These are phyloP conservation scores for Scutellaria minor DNA, from an alignment of 257 asterid genomes.

Conservation along the genomic window DNA sequence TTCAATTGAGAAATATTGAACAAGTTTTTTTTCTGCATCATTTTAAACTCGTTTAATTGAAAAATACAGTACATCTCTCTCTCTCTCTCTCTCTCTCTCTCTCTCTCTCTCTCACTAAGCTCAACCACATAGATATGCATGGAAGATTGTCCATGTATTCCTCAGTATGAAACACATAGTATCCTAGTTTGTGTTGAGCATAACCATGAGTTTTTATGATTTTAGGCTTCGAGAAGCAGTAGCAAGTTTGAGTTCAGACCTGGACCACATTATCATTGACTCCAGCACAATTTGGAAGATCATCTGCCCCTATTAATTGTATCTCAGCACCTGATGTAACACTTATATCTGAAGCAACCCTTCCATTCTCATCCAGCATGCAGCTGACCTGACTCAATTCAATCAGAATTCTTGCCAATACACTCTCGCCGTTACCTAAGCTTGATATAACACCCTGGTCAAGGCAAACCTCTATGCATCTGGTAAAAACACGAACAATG, in stretches of 20 bases:
- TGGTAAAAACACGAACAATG: constrained; percentile 52
- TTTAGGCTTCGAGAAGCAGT: constrained; percentile 22
- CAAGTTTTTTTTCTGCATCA: constrained; percentile 26
- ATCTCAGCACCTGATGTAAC: constrained; percentile 47
- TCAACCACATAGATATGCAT: constrained; percentile 20
- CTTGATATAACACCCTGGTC: constrained; percentile 36
- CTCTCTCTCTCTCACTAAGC: background rate
- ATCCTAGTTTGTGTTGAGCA: constrained; percentile 16
- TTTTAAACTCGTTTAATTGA: background rate
- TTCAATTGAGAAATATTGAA: background rate
- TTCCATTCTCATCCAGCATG: constrained; percentile 48
- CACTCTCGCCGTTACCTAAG: constrained; percentile 34
- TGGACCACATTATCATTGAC: constrained; percentile 51
- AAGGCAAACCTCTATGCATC: constrained; percentile 49
- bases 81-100: background rate
- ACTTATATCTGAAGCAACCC: constrained; percentile 52
- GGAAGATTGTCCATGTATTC: constrained; percentile 9
- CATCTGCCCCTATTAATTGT: constrained; percentile 43
- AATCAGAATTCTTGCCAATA: constrained; percentile 56
- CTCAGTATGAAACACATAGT: constrained; percentile 2
- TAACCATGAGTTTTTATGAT: constrained; percentile 22
- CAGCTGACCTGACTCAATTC: constrained; percentile 46
- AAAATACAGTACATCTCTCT: background rate
- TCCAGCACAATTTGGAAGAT: constrained; percentile 39
- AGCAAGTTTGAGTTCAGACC: constrained; percentile 46